Conservation (phyloP, 192 early-diverging fungal genomes). For the Chytriomyces sp. region DNA sequence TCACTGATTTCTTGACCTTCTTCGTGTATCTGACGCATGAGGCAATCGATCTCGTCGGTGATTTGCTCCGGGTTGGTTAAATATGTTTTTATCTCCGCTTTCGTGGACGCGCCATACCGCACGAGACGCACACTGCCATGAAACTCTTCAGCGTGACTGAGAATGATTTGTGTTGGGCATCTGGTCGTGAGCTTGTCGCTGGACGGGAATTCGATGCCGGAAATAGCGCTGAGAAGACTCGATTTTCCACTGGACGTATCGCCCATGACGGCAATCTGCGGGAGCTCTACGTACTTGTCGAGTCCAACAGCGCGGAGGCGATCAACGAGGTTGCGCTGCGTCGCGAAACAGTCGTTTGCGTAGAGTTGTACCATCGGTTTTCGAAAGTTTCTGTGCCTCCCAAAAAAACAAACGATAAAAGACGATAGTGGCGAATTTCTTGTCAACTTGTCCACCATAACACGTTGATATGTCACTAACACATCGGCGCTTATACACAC, state of each 20-base stretch:
- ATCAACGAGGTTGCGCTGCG: slow-evolving; percentile 14
- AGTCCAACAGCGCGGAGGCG: slow-evolving; percentile 23
- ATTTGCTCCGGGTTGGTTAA: slow-evolving; percentile 1
- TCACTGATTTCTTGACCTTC: slow-evolving; percentile 26
- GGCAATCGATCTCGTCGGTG: not conserved
- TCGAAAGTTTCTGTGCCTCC: too few relatives aligned
- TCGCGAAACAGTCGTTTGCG: not conserved
- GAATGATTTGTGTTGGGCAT: slow-evolving; percentile 27
- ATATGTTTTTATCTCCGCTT: not conserved
- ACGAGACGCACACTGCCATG: slow-evolving; percentile 5
- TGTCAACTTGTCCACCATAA: too few relatives aligned
- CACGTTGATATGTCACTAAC: too few relatives aligned
- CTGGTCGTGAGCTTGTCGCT: slow-evolving; percentile 24
- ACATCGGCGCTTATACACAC: too few relatives aligned
- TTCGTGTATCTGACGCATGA: slow-evolving; percentile 3
- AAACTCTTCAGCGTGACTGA: not conserved
- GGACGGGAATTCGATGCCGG: slow-evolving; percentile 34
- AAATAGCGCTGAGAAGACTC: slow-evolving; percentile 24
- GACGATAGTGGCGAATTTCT: too few relatives aligned
- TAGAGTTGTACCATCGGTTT: not conserved
- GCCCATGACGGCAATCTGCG: slow-evolving; percentile 57
- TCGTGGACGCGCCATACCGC: not conserved
- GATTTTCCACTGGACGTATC: slow-evolving; percentile 71
- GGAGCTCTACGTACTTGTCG: slow-evolving; percentile 27
- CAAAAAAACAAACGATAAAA: too few relatives aligned